Conservation (phyloP, 139 green algal genomes). For the Medakamo hakoo region DNA sequence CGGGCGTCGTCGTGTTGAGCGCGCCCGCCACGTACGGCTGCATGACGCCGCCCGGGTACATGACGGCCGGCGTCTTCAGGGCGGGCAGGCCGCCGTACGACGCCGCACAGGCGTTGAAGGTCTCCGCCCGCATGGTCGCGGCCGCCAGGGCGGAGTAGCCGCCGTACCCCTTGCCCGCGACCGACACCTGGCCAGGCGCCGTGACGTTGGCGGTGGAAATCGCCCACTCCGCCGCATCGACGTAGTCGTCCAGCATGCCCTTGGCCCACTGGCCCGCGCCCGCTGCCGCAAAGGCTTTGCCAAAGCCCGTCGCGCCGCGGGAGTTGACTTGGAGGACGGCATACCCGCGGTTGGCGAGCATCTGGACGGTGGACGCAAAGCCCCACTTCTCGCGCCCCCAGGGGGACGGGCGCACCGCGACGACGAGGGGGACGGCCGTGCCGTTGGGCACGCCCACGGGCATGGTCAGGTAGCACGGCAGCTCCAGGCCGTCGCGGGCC, state of each 20-base stretch:
- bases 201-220: not conserved
- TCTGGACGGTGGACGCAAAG: not conserved
- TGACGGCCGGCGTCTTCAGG: no score
- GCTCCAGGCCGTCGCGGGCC: not conserved
- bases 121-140: no score
- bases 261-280: not conserved
- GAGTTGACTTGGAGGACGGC: not conserved
- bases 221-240: not conserved
- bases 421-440: not conserved
- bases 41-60: no score
- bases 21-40: no score
- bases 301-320: not conserved
- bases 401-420: not conserved
- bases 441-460: no score
- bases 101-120: no score
- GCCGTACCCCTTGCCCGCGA: not conserved
- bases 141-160: not conserved
- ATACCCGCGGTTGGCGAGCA: not conserved
- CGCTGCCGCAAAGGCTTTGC: not conserved
- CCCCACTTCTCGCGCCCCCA: not conserved
- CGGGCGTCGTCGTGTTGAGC: no score
- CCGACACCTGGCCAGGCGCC: not conserved
- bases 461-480: not conserved
- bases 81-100: no score
- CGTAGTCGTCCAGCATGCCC: not conserved